phyloP scores from a whole-genome alignment of 1,284 basidiomycete genomes.

The Leccinum fuscescens region DNA sequence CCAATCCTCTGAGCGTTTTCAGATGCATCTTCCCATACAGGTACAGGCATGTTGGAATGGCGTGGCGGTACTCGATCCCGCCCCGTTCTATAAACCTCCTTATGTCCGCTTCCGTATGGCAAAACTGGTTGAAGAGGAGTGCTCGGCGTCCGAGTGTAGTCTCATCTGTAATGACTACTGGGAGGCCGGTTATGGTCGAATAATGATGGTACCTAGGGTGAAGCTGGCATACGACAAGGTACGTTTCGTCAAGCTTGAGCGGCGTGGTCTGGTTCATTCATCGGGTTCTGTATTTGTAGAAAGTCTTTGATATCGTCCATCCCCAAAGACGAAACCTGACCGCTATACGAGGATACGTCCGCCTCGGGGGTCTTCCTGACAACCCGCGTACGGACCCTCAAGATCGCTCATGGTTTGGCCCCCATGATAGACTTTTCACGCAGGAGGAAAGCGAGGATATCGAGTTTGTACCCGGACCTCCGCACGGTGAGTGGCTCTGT shows the following conservation, averaged over 20 bases:
- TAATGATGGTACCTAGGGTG: constrained; percentile 94
- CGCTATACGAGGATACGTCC: constrained; percentile 88
- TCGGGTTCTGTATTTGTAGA: constrained; percentile 41
- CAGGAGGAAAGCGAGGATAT: constrained; percentile 80
- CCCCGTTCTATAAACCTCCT: constrained; percentile 85
- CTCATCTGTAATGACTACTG: constrained; percentile 96
- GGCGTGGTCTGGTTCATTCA: constrained; percentile 3
- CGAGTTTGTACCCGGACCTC: constrained; percentile 79
- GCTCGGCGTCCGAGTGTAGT: constrained; percentile 90
- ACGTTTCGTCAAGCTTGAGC: constrained; percentile 27
- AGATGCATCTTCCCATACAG: constrained; percentile 87
- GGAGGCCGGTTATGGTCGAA: constrained; percentile 88
- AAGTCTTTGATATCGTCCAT: constrained; percentile 92
- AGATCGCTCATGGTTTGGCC: constrained; percentile 92
- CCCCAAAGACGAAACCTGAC: constrained; percentile 85
- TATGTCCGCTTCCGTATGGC: constrained; percentile 95
- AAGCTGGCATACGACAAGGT: constrained; percentile 93
- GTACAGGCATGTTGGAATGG: constrained; percentile 98
- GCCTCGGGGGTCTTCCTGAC: constrained; percentile 89
- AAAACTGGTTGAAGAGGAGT: constrained; percentile 76
- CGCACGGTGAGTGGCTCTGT: constrained; percentile 64
- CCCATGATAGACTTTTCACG: constrained; percentile 89
- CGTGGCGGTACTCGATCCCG: constrained; percentile 89
- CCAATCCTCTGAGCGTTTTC: constrained; percentile 76
- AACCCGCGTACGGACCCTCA: constrained; percentile 93